A percentile compares a stretch with the other conserved stretches of the same genome.
phyloP scores from a whole-genome alignment of 352 stramenopile genomes.

The Phytophthora pini region DNA sequence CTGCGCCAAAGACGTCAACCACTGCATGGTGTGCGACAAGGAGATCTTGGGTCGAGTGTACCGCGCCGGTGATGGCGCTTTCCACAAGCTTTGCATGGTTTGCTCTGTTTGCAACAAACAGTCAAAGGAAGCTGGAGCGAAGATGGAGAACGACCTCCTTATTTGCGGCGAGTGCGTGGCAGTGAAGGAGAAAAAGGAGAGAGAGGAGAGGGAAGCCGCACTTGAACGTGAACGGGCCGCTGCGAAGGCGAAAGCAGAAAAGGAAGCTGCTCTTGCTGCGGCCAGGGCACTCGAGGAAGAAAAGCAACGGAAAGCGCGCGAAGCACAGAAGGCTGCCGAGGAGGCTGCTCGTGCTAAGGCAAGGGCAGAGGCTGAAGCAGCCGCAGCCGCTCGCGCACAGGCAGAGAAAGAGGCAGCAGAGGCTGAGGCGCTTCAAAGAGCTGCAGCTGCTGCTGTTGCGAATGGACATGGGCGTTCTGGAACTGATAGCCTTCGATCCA shows the following conservation, averaged over 20 bases:
- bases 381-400: constrained; percentile 29
- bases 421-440: constrained; percentile 33
- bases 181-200: constrained; percentile 59
- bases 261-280: constrained; percentile 57
- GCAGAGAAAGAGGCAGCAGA: constrained; percentile 43
- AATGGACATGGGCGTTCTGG: constrained; percentile 34
- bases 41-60: constrained; percentile 85
- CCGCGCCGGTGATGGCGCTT: constrained; percentile 61
- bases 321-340: constrained; percentile 39
- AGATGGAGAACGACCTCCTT: constrained; percentile 62
- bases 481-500: constrained; percentile 40
- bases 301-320: constrained; percentile 47
- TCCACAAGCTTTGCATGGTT: constrained; percentile 85
- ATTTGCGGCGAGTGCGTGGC: constrained; percentile 62
- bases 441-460: constrained; percentile 36
- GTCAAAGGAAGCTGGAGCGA: constrained; percentile 62
- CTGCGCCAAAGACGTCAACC: constrained; percentile 70
- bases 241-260: constrained; percentile 55
- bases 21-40: constrained; percentile 82
- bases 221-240: constrained; percentile 48
- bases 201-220: constrained; percentile 55
- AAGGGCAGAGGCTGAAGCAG: constrained; percentile 38
- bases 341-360: constrained; percentile 47
- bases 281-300: constrained; percentile 53
- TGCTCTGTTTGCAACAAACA: constrained; percentile 77